Evolutionary conservation across 2,329 filamentous ascomycete genomes (phyloP).

Genomic region (Microsporum canis): DNA sequence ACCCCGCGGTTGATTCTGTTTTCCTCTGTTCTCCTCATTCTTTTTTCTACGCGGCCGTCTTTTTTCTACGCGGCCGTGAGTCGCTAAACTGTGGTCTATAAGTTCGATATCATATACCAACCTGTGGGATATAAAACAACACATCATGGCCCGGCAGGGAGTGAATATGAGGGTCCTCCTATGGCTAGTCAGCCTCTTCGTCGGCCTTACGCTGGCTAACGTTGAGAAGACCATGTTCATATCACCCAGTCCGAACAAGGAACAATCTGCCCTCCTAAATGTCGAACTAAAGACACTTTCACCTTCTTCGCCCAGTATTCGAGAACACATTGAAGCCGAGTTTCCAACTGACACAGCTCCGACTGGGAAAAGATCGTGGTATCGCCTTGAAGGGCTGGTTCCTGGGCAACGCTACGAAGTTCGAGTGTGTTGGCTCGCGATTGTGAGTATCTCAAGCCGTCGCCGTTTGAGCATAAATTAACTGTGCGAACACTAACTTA

Average conservation of each 20-base stretch:
- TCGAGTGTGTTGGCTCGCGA: conserved; percentile 85
- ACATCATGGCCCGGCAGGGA: neutral
- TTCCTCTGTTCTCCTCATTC: neutral
- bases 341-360: conserved; percentile 50
- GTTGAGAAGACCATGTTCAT: conserved; percentile 86
- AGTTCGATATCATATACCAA: neutral
- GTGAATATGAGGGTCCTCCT: neutral
- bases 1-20: neutral
- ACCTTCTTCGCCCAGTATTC: conserved; percentile 44
- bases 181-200: neutral
- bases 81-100: neutral
- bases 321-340: conserved; percentile 53
- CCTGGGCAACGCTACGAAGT: conserved; percentile 75
- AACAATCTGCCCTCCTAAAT: conserved; percentile 47
- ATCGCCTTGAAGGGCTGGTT: conserved; percentile 59
- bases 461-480: neutral
- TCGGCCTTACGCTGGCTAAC: conserved; percentile 48
- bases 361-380: conserved; percentile 60
- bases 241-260: conserved; percentile 53
- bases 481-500: neutral
- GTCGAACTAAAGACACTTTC: conserved; percentile 56
- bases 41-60: no score
- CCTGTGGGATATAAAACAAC: neutral
- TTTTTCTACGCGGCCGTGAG: no score
- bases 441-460: conserved; percentile 41